phyloP scores from a whole-genome alignment of 495 filamentous ascomycete species.

The Penicillium angulare region DNA sequence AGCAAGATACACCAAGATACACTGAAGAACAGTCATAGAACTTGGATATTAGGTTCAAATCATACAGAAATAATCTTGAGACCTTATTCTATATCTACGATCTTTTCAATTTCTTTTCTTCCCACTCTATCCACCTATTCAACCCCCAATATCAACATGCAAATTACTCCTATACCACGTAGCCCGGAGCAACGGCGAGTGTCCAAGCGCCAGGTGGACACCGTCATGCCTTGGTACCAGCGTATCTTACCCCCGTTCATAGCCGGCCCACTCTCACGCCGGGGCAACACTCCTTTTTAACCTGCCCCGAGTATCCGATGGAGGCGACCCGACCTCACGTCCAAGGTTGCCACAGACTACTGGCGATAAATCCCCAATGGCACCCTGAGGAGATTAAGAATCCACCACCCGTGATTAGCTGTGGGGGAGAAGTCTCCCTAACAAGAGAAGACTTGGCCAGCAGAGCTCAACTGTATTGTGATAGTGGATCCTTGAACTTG shows the following conservation, averaged over 20 bases:
- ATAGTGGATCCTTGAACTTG: no score
- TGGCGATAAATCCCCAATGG: neutral
- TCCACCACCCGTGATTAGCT: conserved; percentile 1
- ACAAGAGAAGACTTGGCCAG: neutral
- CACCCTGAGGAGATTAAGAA: conserved; percentile 2
- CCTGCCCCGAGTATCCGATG: conserved; percentile 26
- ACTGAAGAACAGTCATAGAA: no score
- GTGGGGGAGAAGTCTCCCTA: neutral
- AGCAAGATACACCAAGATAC: neutral
- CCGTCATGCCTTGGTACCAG: conserved; percentile 19
- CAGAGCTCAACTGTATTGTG: no score
- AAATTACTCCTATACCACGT: neutral
- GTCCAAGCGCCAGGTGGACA: conserved; percentile 21
- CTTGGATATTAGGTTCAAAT: no score
- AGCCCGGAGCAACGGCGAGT: conserved; percentile 22
- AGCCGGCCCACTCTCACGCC: conserved; percentile 22
- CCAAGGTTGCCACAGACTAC: conserved; percentile 1
- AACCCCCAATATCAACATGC: neutral
- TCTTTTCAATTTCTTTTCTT: neutral
- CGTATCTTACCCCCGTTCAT: conserved; percentile 24
- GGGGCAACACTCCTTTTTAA: conserved; percentile 27
- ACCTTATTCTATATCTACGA: neutral
- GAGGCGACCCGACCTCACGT: neutral
- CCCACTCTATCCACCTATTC: neutral
- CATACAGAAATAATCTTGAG: neutral